phyloP scores from a whole-genome alignment of 2,329 filamentous ascomycete genomes.

The Colletotrichum destructivum region DNA sequence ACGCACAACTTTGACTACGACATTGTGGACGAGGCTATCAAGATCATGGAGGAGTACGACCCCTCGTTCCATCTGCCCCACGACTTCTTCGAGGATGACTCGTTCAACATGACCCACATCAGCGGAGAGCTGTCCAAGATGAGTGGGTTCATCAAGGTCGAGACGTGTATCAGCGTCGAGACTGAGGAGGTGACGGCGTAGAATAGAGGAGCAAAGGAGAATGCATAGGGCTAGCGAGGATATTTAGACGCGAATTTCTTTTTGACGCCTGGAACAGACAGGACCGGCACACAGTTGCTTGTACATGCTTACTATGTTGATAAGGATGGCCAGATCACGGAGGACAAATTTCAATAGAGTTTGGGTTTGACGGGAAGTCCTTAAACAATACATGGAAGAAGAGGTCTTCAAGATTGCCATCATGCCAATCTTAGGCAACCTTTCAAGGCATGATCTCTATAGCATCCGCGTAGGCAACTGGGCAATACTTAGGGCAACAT shows the following conservation, averaged over 20 bases:
- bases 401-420: too few relatives aligned
- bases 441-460: too few relatives aligned
- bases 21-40: conserved; percentile 40
- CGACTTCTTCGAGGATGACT: conserved; percentile 45
- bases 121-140: conserved; percentile 17
- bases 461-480: too few relatives aligned
- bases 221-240: too few relatives aligned
- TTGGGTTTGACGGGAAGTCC: too few relatives aligned
- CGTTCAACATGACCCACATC: conserved; percentile 3
- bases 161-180: conserved; percentile 14
- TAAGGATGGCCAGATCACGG: too few relatives aligned
- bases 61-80: conserved; percentile 42
- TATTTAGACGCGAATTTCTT: background rate
- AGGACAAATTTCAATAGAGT: too few relatives aligned
- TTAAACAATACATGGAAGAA: too few relatives aligned
- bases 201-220: too few relatives aligned
- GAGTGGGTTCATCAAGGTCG: conserved; percentile 17
- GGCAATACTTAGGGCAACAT: too few relatives aligned
- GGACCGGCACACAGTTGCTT: background rate
- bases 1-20: conserved; percentile 45
- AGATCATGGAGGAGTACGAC: conserved; percentile 44
- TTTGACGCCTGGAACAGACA: background rate
- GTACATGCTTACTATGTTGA: background rate
- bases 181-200: background rate
- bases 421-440: too few relatives aligned